These are phyloP conservation scores for Capsicum rhomboideum DNA, from an alignment of 257 asterid species.

Conservation along the genomic window DNA sequence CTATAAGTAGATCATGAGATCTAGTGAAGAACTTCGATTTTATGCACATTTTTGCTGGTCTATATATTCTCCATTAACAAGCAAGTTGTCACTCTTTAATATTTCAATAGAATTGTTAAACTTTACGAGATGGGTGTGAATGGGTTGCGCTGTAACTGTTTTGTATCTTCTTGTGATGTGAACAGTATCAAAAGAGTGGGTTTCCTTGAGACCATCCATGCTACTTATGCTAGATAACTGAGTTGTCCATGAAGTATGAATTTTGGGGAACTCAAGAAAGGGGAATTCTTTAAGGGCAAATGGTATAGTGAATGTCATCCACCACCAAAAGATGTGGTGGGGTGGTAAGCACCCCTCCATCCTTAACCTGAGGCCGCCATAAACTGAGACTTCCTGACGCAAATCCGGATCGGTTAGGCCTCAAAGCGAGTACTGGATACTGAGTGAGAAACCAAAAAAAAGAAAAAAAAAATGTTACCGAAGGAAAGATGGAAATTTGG, in stretches of 20 bases:
- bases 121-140: background rate
- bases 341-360: background rate
- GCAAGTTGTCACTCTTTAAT: background rate
- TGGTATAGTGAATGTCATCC: background rate
- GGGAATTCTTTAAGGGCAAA: background rate
- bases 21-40: background rate
- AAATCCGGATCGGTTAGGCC: background rate
- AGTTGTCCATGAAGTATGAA: background rate
- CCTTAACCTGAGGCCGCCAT: background rate
- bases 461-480: background rate
- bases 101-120: background rate
- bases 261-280: background rate
- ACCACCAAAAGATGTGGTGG: background rate
- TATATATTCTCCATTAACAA: background rate
- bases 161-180: background rate
- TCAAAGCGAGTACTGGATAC: background rate
- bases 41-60: background rate
- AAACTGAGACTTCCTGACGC: background rate
- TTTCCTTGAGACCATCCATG: background rate
- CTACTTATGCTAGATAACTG: background rate
- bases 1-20: background rate
- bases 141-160: background rate
- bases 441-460: background rate
- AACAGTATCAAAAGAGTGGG: background rate
- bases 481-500: background rate